Base-by-base conservation (phyloP, 2,329 filamentous ascomycete species). In the Pleoardoris graminearum region DNA sequence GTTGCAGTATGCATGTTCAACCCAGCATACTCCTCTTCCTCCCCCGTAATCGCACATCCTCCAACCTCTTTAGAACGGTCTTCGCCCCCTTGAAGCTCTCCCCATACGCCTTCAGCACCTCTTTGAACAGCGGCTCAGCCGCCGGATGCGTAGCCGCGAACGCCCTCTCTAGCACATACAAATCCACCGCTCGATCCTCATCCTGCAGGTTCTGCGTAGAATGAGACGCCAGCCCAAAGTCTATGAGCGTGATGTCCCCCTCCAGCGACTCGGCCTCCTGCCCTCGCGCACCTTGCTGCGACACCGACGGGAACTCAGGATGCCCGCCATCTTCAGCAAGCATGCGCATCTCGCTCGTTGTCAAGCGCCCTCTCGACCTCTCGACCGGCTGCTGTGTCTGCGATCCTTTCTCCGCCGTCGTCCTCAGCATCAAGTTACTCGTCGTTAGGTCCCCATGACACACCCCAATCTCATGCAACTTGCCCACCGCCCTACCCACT, bases 1-100 rank as follows among this genome's bases (percentile, higher is more conserved):
- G 6, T 27, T 10, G 25, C 35, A 37, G 17, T 22, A 4, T 38
- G 14, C 22, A 17, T 4, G 3, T 17, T 42, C 22, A 97, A 23
- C 94, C 94, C 62, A 99, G 72, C 94, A 99, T 99, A 72, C 91
- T 97, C 75, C 91, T 88, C 83, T 99, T 99, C 70, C 94, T 82
- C 3, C 94, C 94, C 72, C 94, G 86, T 86, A 96, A 85, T 70
- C 94, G 85, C 41, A 99, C 94, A 60, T 96, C 93, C 71, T 96
- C 91, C 56, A 99, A 75, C 71, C 87, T 89, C 77, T 85, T 90
- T 69, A 99, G 74, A 19, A 92, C 90, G 17, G 83, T 78, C 51
- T 78, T 82, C 0, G 89, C 88, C 14, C 89, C 89, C 76, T 90
- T 91, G 68, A 89, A 93, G 29, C 82, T 84, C 59, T 82, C 80